phyloP scores from a whole-genome alignment of 1,139 yeast genomes.

The Ogataea hybrid region DNA sequence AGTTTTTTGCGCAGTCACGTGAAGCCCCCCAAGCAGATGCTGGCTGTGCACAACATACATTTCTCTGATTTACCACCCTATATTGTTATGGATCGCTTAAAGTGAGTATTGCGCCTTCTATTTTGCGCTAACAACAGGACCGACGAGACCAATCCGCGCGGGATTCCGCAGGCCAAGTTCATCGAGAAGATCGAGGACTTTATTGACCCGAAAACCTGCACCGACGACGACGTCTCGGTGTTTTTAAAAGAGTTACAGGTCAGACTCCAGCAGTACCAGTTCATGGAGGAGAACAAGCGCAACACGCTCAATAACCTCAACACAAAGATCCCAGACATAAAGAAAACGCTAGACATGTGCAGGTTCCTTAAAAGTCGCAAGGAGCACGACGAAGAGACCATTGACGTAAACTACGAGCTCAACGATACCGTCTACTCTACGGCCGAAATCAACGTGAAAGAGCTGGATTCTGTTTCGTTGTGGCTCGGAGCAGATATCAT shows the following conservation, averaged over 20 bases:
- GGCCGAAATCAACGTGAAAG: slow-evolving; percentile 65
- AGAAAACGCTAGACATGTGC: slow-evolving; percentile 76
- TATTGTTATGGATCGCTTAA: slow-evolving; percentile 20
- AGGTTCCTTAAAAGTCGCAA: slow-evolving; percentile 52
- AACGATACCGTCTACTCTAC: slow-evolving; percentile 89
- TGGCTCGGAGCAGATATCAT: slow-evolving; percentile 99
- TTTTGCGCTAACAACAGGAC: slow-evolving; percentile 36
- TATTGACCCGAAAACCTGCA: slow-evolving; percentile 68
- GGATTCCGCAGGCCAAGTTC: slow-evolving; percentile 96
- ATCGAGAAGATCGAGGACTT: slow-evolving; percentile 79
- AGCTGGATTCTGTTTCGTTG: slow-evolving; percentile 57
- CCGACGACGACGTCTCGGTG: slow-evolving; percentile 33
- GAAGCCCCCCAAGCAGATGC: not conserved
- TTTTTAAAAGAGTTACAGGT: slow-evolving; percentile 32
- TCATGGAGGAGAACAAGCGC: slow-evolving; percentile 65
- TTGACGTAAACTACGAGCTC: slow-evolving; percentile 80
- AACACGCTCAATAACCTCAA: slow-evolving; percentile 66
- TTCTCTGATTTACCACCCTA: too few relatives aligned
- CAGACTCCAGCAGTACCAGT: slow-evolving; percentile 34
- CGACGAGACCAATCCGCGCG: slow-evolving; percentile 72
- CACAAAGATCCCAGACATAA: slow-evolving; percentile 84
- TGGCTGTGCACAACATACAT: slow-evolving; percentile 3
- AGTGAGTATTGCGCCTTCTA: slow-evolving; percentile 17
- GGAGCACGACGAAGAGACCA: slow-evolving; percentile 37
- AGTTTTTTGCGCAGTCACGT: slow-evolving; percentile 2